These are phyloP conservation scores for Calonectria pseudoturangicola DNA, from an alignment of 2,329 filamentous ascomycete genomes.

Conservation along the genomic window DNA sequence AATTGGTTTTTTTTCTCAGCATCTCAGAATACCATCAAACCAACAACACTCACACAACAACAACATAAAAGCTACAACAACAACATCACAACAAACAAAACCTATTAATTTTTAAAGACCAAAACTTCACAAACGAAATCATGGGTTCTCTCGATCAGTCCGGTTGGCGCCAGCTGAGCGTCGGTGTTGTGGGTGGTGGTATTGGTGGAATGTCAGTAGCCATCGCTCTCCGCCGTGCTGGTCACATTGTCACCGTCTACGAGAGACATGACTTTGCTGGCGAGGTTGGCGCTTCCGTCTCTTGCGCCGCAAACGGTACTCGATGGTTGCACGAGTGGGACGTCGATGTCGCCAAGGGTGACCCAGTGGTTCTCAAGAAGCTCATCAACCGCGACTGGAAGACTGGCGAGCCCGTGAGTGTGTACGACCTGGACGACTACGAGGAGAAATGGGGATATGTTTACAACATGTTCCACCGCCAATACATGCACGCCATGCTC, in stretches of 20 bases:
- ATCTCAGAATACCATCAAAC: constrained; percentile 8
- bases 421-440: constrained; percentile 79
- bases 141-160: constrained; percentile 54
- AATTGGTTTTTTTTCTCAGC: background rate
- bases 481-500: constrained; percentile 81
- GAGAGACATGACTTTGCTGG: constrained; percentile 80
- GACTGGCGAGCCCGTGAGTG: constrained; percentile 79
- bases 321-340: constrained; percentile 82
- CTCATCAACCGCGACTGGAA: constrained; percentile 83
- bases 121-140: constrained; percentile 25
- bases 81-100: background rate
- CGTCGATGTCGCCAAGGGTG: constrained; percentile 77
- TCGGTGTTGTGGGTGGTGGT: constrained; percentile 68
- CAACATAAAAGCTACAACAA: constrained; percentile 5
- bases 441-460: constrained; percentile 78
- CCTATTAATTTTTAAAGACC: background rate
- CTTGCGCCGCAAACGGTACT: constrained; percentile 81
- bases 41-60: constrained; percentile 22
- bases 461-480: constrained; percentile 82
- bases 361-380: constrained; percentile 78
- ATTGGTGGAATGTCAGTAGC: constrained; percentile 69
- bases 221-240: constrained; percentile 67
- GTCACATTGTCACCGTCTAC: constrained; percentile 75
- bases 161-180: constrained; percentile 67
- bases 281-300: constrained; percentile 80